A percentile compares a stretch with the other conserved stretches of the same genome.
Evolutionary conservation across 2,329 filamentous ascomycete genomes (phyloP).

Genomic region (Mycocentrospora acerina): DNA sequence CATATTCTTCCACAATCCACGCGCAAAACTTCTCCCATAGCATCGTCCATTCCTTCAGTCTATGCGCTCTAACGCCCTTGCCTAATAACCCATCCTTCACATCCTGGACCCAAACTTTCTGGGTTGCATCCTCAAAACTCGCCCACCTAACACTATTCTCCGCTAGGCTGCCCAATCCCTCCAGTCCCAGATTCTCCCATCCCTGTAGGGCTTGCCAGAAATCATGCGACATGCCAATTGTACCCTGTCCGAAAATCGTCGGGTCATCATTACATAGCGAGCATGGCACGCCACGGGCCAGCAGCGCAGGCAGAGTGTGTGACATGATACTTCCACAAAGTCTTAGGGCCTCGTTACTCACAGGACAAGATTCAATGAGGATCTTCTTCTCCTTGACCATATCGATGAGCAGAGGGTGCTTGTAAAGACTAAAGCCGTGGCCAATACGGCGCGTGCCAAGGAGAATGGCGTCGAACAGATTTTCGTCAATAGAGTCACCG

Average conservation of each 20-base stretch:
- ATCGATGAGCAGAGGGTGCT: conserved; percentile 85
- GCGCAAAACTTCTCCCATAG: conserved; percentile 90
- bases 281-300: conserved; percentile 81
- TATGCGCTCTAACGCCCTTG: conserved; percentile 66
- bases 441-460: conserved; percentile 87
- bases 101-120: conserved; percentile 69
- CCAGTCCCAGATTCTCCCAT: conserved; percentile 87
- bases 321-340: conserved; percentile 74
- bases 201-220: conserved; percentile 93
- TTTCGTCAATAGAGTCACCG: conserved; percentile 74
- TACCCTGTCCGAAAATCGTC: conserved; percentile 81
- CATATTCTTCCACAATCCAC: conserved; percentile 81
- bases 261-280: conserved; percentile 90
- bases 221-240: conserved; percentile 82
- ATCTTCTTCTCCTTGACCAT: conserved; percentile 88
- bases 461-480: conserved; percentile 86
- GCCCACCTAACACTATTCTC: conserved; percentile 94
- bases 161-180: conserved; percentile 80
- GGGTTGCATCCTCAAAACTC: conserved; percentile 76
- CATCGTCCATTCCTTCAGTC: conserved; percentile 74
- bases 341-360: conserved; percentile 84
- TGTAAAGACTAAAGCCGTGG: conserved; percentile 84
- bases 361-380: conserved; percentile 84
- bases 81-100: conserved; percentile 75
- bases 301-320: conserved; percentile 79